phyloP scores from a whole-genome alignment of 1,284 basidiomycete genomes.

The Leccinum insolens region DNA sequence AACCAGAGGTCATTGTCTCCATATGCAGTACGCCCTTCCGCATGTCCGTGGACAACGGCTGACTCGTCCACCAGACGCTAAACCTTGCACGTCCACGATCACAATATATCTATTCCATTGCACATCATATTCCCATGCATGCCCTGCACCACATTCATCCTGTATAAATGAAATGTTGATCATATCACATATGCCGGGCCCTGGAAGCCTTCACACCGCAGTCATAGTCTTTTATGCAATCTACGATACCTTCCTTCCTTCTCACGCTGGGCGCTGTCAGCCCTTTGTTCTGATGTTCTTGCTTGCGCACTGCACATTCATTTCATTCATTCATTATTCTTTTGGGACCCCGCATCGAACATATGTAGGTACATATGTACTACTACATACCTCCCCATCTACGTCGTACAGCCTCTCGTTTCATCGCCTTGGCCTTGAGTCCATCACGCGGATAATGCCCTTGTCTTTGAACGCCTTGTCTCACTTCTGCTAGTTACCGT shows the following conservation, averaged over 20 bases:
- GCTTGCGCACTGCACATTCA: constrained; percentile 8
- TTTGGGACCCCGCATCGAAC: constrained; percentile 16
- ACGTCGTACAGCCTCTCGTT: neutral
- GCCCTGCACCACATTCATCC: constrained; percentile 19
- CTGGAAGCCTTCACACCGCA: neutral
- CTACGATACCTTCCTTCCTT: constrained; percentile 19
- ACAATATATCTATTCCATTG: constrained; percentile 28
- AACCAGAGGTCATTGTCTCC: constrained; percentile 17
- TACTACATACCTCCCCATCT: constrained; percentile 8
- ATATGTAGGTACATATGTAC: constrained; percentile 13
- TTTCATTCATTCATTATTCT: constrained; percentile 26
- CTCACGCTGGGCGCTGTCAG: constrained; percentile 6
- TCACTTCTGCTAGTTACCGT: neutral
- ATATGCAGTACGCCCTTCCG: constrained; percentile 10
- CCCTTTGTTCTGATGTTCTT: neutral
- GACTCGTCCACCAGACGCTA: constrained; percentile 11
- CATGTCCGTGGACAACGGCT: constrained; percentile 5
- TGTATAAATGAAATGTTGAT: constrained; percentile 22
- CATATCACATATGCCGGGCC: constrained; percentile 15
- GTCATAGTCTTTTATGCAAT: constrained; percentile 17
- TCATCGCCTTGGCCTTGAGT: constrained; percentile 18
- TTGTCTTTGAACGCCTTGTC: neutral
- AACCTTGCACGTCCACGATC: constrained; percentile 14
- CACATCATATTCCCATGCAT: constrained; percentile 28
- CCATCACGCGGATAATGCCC: constrained; percentile 1